These are phyloP conservation scores for Podaxis carcinomalis DNA, from an alignment of 768 basidiomycete species.

Conservation along the genomic window DNA sequence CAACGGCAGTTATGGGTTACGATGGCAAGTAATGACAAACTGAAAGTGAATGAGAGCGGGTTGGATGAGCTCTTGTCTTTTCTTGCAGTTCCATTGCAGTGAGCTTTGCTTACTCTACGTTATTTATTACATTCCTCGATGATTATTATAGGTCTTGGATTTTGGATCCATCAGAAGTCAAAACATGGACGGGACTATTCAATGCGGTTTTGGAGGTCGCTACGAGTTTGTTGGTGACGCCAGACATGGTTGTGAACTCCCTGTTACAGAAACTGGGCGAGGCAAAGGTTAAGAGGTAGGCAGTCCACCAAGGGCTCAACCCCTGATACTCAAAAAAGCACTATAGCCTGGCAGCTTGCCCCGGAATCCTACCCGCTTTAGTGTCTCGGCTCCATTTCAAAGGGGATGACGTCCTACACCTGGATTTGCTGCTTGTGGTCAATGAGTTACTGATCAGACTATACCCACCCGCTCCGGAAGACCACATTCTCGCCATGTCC, in stretches of 20 bases:
- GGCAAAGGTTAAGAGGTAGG: background rate
- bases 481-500: slow-evolving; percentile 20
- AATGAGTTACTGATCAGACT: slow-evolving; percentile 26
- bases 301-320: background rate
- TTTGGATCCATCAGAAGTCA: slow-evolving; percentile 35
- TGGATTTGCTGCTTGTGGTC: slow-evolving; percentile 23
- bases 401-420: background rate
- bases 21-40: slow-evolving; percentile 26
- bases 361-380: background rate
- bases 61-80: slow-evolving; percentile 42
- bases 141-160: slow-evolving; percentile 29
- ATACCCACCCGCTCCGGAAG: slow-evolving; percentile 30
- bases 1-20: slow-evolving; percentile 46
- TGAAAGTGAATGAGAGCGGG: slow-evolving; percentile 19
- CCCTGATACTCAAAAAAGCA: background rate
- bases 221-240: background rate
- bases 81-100: slow-evolving; percentile 48
- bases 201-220: background rate
- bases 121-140: background rate
- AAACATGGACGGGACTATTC: background rate
- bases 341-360: background rate
- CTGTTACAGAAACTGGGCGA: background rate
- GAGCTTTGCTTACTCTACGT: slow-evolving; percentile 5
- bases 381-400: background rate
- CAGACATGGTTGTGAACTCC: background rate